Base-by-base conservation (phyloP, 371 early-diverging fungal species). In the Actinomucor elegans region DNA sequence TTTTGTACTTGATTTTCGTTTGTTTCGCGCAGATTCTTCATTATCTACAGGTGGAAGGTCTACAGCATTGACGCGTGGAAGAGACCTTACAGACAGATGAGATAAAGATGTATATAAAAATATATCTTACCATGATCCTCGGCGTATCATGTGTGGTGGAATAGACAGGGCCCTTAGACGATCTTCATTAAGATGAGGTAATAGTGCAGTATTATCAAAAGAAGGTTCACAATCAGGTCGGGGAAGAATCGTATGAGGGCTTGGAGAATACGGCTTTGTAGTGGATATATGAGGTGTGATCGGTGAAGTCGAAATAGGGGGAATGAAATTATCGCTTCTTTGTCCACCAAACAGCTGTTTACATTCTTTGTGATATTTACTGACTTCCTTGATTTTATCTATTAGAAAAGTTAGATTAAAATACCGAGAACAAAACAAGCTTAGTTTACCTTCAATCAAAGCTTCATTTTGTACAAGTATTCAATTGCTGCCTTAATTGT, bases 341-440 rank as follows among this genome's bases (percentile, higher is more conserved):
- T 34, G 33, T 10, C 28, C 33, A 2, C 55, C 51, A 51, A 61
- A 61, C 15, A 61, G 28, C 29, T 51, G 52, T 50, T 55, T 61
- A 51, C 61, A 61, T 55, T 61, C 55, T 51, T 61, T 55, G 36
- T 55, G 41, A 17, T 51, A 61, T 51, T 61, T 61, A 29, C 47
- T 55, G 9, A 55, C 40, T 47, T 61, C 61, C 45, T 54, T 61
- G 9, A 60, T 54, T 60, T 50, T 60, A 15, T 60, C 61, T 60
- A 38, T n/a, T 11, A 9, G 32, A 26, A 14, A 7, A 47, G n/a
- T n/a, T n/a, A 12, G 21, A 24, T 26, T 17, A 33, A 42, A 40
- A 40, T 17, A 33, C 8, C 11, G 27, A 4, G 9, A 34, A 2
- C 4, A 14, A 18, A 50, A 12, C 18, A 27, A 20, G 21, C 14